Evolutionary conservation across 2,329 filamentous ascomycete species (phyloP).

Genomic region (Neodidymelliopsis sp.): DNA sequence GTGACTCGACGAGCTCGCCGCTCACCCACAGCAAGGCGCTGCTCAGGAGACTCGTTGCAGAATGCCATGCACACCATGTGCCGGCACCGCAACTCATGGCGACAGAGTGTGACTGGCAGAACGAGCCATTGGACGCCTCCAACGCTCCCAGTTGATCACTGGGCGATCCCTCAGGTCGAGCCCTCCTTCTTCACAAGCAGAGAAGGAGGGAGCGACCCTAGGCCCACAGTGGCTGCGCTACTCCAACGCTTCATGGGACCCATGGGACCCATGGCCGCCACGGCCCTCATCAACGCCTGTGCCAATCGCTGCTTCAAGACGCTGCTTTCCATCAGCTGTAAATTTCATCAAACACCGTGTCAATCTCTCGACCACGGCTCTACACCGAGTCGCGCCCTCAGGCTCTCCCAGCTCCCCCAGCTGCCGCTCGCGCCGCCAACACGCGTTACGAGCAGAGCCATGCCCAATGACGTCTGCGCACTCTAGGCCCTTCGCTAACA

Average conservation of each 20-base stretch:
- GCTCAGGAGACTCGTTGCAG: slow-evolving; percentile 3
- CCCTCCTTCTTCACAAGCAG: slow-evolving; percentile 23
- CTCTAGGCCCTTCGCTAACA: slow-evolving; percentile 18
- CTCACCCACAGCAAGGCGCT: too few species aligned
- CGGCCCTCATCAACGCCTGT: slow-evolving; percentile 22
- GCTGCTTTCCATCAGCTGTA: slow-evolving; percentile 10
- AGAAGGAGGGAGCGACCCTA: slow-evolving; percentile 17
- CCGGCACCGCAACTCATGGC: slow-evolving; percentile 5
- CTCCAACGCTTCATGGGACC: slow-evolving; percentile 11
- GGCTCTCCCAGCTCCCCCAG: too few species aligned
- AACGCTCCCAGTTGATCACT: slow-evolving; percentile 17
- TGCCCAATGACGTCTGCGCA: slow-evolving; percentile 8
- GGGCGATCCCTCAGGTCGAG: slow-evolving; percentile 18
- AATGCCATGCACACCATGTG: slow-evolving; percentile 8
- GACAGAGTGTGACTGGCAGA: slow-evolving; percentile 11
- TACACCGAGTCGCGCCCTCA: slow-evolving; percentile 17
- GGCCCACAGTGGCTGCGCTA: slow-evolving; percentile 21
- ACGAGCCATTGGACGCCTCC: slow-evolving; percentile 11
- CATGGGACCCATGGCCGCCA: slow-evolving; percentile 22
- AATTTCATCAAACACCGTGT: slow-evolving; percentile 10
- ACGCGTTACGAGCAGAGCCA: background rate
- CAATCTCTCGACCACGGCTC: slow-evolving; percentile 33
- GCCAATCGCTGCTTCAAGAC: slow-evolving; percentile 22
- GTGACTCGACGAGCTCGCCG: background rate
- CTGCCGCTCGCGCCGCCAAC: slow-evolving; percentile 1